phyloP scores from a whole-genome alignment of 2,329 filamentous ascomycete genomes.

The Clonostachys solani region DNA sequence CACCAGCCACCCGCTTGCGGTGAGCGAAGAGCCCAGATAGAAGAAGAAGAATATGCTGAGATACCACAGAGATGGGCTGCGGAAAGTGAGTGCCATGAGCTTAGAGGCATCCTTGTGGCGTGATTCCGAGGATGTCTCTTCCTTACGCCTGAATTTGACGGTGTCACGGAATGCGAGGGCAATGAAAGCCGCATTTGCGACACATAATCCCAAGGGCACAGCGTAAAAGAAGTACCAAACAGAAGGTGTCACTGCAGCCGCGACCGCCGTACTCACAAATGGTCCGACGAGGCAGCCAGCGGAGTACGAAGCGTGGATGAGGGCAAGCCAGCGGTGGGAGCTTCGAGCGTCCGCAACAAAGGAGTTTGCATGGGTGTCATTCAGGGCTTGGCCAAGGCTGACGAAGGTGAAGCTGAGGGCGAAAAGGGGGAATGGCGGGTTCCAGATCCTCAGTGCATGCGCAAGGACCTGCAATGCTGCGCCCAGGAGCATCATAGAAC shows the following conservation, averaged over 20 bases:
- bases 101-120: slow-evolving; percentile 25
- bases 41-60: slow-evolving; percentile 63
- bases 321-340: slow-evolving; percentile 56
- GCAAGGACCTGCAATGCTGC: slow-evolving; percentile 49
- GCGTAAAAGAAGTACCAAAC: slow-evolving; percentile 54
- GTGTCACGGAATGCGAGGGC: slow-evolving; percentile 44
- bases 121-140: not conserved
- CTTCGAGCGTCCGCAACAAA: slow-evolving; percentile 47
- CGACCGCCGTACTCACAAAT: slow-evolving; percentile 48
- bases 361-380: slow-evolving; percentile 60
- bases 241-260: slow-evolving; percentile 22
- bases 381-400: slow-evolving; percentile 55
- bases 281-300: slow-evolving; percentile 53
- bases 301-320: slow-evolving; percentile 61
- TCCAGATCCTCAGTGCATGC: slow-evolving; percentile 51
- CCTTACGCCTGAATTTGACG: slow-evolving; percentile 20
- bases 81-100: slow-evolving; percentile 39
- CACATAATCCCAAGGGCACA: slow-evolving; percentile 46
- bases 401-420: slow-evolving; percentile 53
- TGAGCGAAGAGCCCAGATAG: slow-evolving; percentile 51
- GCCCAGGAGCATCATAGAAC: slow-evolving; percentile 51
- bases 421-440: slow-evolving; percentile 52
- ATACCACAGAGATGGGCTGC: slow-evolving; percentile 46
- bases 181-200: slow-evolving; percentile 43
- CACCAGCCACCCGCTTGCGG: slow-evolving; percentile 59